Conservation (phyloP, 2,329 filamentous ascomycete genomes). For the Aspergillus fijiensis region DNA sequence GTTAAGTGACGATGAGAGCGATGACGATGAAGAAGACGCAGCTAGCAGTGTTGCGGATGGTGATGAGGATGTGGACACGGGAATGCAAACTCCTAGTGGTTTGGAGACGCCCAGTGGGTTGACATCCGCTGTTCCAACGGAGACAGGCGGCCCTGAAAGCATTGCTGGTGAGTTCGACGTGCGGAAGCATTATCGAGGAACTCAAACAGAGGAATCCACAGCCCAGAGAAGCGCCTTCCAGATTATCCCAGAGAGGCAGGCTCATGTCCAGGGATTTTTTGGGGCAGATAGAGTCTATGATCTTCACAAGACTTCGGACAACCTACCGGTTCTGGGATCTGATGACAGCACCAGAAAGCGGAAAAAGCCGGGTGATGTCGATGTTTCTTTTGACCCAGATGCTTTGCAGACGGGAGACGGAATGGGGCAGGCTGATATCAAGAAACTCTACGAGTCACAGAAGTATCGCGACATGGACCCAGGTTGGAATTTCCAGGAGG, state of each 20-base stretch:
- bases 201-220: conserved; percentile 79
- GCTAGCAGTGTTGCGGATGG: conserved; percentile 61
- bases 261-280: conserved; percentile 88
- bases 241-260: conserved; percentile 83
- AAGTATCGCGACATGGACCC: conserved; percentile 65
- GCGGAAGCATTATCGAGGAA: conserved; percentile 79
- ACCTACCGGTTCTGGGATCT: conserved; percentile 72
- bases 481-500: conserved; percentile 79
- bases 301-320: conserved; percentile 61
- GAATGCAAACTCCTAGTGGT: conserved; percentile 65
- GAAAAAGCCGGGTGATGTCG: conserved; percentile 95
- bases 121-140: conserved; percentile 75
- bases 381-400: conserved; percentile 87
- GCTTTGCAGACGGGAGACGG: conserved; percentile 71
- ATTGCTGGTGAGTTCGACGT: conserved; percentile 87
- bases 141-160: conserved; percentile 72
- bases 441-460: conserved; percentile 73
- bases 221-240: conserved; percentile 80
- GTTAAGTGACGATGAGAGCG: conserved; percentile 66
- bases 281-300: conserved; percentile 94
- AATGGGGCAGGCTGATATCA: conserved; percentile 80
- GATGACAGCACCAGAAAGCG: conserved; percentile 77
- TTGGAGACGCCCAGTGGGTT: conserved; percentile 79
- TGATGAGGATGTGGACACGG: conserved; percentile 51
- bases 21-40: conserved; percentile 68